Conservation (phyloP, 2,329 filamentous ascomycete species). For the Colletotrichum graminicola region DNA sequence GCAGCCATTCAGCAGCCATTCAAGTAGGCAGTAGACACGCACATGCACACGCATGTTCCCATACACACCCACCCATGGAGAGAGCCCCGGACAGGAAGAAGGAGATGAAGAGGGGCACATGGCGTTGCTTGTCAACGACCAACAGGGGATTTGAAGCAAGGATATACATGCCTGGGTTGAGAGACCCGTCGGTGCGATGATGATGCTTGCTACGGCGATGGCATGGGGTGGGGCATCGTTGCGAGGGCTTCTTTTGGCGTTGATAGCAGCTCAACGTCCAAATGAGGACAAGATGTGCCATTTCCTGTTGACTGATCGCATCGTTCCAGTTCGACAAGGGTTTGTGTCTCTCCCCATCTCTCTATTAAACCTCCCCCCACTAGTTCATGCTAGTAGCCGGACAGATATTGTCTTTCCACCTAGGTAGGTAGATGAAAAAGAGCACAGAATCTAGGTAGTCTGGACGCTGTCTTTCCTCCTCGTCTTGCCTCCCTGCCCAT, state of each 20-base stretch:
- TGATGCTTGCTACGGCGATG: conserved; percentile 26
- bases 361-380: conserved; percentile 12
- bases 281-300: conserved; percentile 6
- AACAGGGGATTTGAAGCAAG: conserved; percentile 17
- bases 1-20: conserved; percentile 10
- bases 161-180: not conserved
- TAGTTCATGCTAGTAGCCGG: conserved; percentile 37
- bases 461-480: conserved; percentile 15
- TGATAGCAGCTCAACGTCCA: not conserved
- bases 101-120: conserved; percentile 6
- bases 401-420: not conserved
- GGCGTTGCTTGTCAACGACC: conserved; percentile 26
- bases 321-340: not conserved
- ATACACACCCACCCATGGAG: not conserved
- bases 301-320: not conserved
- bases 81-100: not conserved
- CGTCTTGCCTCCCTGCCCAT: not conserved
- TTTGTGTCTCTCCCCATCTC: not conserved
- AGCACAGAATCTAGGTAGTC: not conserved
- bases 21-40: not conserved
- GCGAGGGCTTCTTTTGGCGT: not conserved
- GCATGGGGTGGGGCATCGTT: not conserved
- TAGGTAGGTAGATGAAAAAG: not conserved
- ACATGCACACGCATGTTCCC: not conserved
- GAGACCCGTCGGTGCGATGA: conserved; percentile 4